Percentiles rank a stretch among this genome's conserved stretches.
Evolutionary conservation across 352 stramenopile species (phyloP).

Genomic region (Pythium dissimile): DNA sequence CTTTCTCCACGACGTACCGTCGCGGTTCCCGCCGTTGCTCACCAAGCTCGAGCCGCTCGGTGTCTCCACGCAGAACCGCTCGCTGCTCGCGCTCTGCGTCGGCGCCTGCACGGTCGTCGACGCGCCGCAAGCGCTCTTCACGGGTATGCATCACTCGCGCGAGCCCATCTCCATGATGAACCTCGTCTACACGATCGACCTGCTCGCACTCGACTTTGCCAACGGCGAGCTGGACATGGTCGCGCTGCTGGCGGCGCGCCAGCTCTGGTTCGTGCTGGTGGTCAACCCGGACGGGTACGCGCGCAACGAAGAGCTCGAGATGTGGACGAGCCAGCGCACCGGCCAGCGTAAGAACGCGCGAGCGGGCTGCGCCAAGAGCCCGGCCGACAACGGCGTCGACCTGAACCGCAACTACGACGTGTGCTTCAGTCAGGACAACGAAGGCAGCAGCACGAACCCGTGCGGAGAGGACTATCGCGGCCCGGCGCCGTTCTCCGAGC

Average conservation of each 20-base stretch:
- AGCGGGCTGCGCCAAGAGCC: constrained; percentile 4
- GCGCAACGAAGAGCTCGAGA: constrained; percentile 57
- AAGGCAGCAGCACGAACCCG: constrained; percentile 58
- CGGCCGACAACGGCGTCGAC: constrained; percentile 57
- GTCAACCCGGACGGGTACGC: constrained; percentile 85
- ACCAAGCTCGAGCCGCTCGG: constrained; percentile 57
- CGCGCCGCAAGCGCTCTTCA: constrained; percentile 68
- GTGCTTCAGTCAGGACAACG: constrained; percentile 59
- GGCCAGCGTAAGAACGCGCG: constrained; percentile 75
- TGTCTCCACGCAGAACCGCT: constrained; percentile 49
- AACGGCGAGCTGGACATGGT: constrained; percentile 56
- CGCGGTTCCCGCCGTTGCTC: constrained; percentile 34
- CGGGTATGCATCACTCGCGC: constrained; percentile 80
- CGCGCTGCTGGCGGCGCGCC: constrained; percentile 53
- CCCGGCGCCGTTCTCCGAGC: constrained; percentile 67
- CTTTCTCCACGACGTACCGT: constrained; percentile 41
- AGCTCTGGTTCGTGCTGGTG: constrained; percentile 82
- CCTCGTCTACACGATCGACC: constrained; percentile 79
- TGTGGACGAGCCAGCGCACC: constrained; percentile 41
- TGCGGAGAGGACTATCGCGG: constrained; percentile 80
- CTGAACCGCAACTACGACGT: constrained; percentile 86
- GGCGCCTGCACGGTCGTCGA: constrained; percentile 35
- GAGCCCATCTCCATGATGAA: constrained; percentile 91
- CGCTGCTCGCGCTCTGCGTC: constrained; percentile 64
- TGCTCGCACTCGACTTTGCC: constrained; percentile 50